Base-by-base conservation (phyloP, 345 rosid genomes). In the Clausena lansium region DNA sequence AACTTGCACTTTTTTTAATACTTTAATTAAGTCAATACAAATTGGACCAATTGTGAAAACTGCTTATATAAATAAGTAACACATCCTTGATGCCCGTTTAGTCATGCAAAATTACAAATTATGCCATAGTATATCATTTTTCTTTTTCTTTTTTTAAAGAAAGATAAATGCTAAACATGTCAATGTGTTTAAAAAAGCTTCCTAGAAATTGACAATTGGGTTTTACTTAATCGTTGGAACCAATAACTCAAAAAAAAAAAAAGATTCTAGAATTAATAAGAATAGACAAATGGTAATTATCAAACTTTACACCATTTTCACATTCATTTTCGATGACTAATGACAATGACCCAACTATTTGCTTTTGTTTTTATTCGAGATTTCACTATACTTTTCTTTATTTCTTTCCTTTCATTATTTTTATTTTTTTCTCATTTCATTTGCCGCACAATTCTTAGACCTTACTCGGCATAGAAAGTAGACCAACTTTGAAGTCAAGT, bases 401-500 rank as follows among this genome's bases (percentile, higher is more conserved):
- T 41, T 3, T 41, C 15, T 41, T 11, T 13, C 15, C 50, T 13
- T 11, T 41, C 50, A 2, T 11, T 41, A 9, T 41, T 41, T 41
- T 10, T 41, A 0, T 41, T 41, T 11, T 6, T 6, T 35, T 41
- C 10, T 50, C 17, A 15, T 15, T 50, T 50, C 22, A 50, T 17
- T 17, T 17, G 11, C 30, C 9, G 0, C 45, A 11, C 27, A 11
- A 54, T 33, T 55, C 33, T 35, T 71, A n/a, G 50, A 71, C 7
- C 28, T 54, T 28, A 54, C 74, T 71, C 74, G 0, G 61, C 20
- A 2, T 9, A 38, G 7, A 45, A 6, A 57, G 30, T n/a, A 41
- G 38, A 60, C 25, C 77, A 74, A 35, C 77, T 60, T 74, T 41
- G 58, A 61, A 61, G 77, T 61, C 10, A 74, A 74, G 77, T 61